These are phyloP conservation scores for Fusarium aywerte DNA, from an alignment of 2,329 filamentous ascomycete species.

Conservation along the genomic window DNA sequence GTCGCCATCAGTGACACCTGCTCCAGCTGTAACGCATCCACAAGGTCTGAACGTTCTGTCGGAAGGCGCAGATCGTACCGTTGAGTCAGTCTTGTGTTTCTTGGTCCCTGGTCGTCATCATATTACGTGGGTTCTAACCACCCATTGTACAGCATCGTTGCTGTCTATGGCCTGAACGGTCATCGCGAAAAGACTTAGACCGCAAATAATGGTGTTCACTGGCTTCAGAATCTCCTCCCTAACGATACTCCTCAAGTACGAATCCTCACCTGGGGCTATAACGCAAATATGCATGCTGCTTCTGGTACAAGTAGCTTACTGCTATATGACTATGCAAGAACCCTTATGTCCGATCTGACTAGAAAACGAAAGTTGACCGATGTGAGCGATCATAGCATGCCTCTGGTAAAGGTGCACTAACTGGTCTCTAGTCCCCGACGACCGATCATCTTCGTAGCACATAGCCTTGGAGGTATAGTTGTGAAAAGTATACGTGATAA, in stretches of 20 bases:
- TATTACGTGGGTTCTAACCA: too few species aligned
- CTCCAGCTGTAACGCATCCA: too few species aligned
- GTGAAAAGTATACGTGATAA: not conserved
- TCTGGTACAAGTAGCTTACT: not conserved
- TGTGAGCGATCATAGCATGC: not conserved
- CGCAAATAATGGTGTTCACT: not conserved
- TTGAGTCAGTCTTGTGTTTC: too few species aligned
- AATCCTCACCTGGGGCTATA: not conserved
- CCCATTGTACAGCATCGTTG: not conserved
- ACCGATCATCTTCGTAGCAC: not conserved
- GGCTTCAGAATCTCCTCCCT: not conserved
- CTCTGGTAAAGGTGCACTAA: not conserved
- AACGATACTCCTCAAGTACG: not conserved
- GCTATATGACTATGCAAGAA: not conserved
- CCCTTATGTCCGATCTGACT: not conserved
- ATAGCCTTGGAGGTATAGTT: not conserved
- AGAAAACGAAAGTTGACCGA: not conserved
- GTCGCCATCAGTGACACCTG: too few species aligned
- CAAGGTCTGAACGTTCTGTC: too few species aligned
- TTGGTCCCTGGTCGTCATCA: too few species aligned
- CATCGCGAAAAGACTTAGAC: not conserved
- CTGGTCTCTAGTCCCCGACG: not conserved
- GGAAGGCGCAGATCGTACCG: too few species aligned
- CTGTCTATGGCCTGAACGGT: not conserved
- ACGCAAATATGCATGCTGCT: not conserved